Evolutionary conservation across 352 stramenopile genomes (phyloP), one percentile per base, ranked within the genome.

Genomic region (Phytophthora niederhauseri): DNA sequence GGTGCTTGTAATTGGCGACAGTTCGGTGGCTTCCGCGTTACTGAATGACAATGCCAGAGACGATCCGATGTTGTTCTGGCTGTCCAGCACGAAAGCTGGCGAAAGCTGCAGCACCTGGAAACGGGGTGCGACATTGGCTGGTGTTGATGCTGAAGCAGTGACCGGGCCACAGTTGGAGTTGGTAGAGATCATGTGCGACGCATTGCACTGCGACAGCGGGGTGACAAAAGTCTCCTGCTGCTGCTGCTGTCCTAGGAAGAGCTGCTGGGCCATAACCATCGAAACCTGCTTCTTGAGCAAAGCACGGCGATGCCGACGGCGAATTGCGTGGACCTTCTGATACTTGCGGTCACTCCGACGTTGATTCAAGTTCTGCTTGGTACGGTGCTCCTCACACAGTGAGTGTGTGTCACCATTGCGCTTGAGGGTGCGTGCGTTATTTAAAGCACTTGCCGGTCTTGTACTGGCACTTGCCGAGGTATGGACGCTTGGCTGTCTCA

Each of bases 381-480:
- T 65, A 46, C 88, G 86, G 78, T 96, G 88, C 61, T 95, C 85
- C 48, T 95, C 88, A 51, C 88, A 96, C 28, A 96, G 68, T 41
- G 82, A 92, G 71, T 96, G 88, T 6, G 78, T 84, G 50, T 94
- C 79, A 46, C 87, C 87, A 43, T 94, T 94, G 72, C 85, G 85
- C 80, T 94, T 94, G 68, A 92, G 76, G 22, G 88, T 91, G 61
- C 88, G 86, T 65, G 94, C 86, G 52, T 96, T 96, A 64, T n/a
- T n/a, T n/a, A n/a, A 91, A 92, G 72, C 88, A 96, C 67, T 96
- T 96, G 73, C 88, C 85, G 26, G 88, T 94, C 67, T 96, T 93
- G 81, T 96, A 96, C 72, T 93, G 82, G 66, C 86, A 96, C 67
- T 94, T 95, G 70, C 85, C 85, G 26, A 82, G 82, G 73, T 91